A percentile compares a stretch with the other conserved stretches of the same genome.
Evolutionary conservation across 1,139 yeast genomes (phyloP).

Genomic region (Yamadazyma sp.): DNA sequence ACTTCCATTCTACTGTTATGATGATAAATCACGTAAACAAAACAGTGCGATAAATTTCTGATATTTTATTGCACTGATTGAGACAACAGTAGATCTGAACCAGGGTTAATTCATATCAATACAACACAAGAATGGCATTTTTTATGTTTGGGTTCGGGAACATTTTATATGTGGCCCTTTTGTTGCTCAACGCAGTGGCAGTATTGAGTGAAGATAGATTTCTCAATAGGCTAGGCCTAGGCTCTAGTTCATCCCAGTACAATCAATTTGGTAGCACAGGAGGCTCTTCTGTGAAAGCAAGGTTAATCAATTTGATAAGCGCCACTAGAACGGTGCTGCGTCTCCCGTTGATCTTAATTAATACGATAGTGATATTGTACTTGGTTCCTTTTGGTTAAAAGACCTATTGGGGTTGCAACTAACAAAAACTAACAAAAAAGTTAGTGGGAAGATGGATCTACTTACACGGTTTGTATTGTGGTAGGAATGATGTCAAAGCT

Average conservation of each 20-base stretch:
- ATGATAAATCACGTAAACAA: conserved; percentile 6
- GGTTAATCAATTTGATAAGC: conserved; percentile 42
- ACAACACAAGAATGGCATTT: conserved; percentile 11
- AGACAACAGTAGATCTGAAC: too few relatives aligned
- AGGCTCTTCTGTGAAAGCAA: conserved; percentile 32
- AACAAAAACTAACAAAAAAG: neutral
- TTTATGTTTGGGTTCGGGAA: conserved; percentile 49
- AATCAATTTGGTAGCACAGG: conserved; percentile 24
- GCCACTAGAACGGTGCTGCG: conserved; percentile 49
- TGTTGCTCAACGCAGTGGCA: conserved; percentile 45
- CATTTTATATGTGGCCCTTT: conserved; percentile 39
- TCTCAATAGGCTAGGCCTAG: conserved; percentile 49
- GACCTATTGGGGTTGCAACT: neutral
- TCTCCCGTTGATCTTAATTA: conserved; percentile 44
- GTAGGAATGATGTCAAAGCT: too few relatives aligned
- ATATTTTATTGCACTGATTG: too few relatives aligned
- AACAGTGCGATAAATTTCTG: conserved; percentile 5
- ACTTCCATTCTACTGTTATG: conserved; percentile 4
- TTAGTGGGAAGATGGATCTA: too few relatives aligned
- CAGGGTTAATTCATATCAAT: too few relatives aligned
- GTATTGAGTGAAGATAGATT: conserved; percentile 50
- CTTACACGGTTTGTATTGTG: too few relatives aligned
- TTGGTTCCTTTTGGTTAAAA: conserved; percentile 43
- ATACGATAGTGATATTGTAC: conserved; percentile 40
- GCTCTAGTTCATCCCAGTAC: conserved; percentile 31